Percentiles rank a stretch among this genome's conserved stretches.
Evolutionary conservation across 805 yeast species (phyloP).

Genomic region (Spathaspora boniae): DNA sequence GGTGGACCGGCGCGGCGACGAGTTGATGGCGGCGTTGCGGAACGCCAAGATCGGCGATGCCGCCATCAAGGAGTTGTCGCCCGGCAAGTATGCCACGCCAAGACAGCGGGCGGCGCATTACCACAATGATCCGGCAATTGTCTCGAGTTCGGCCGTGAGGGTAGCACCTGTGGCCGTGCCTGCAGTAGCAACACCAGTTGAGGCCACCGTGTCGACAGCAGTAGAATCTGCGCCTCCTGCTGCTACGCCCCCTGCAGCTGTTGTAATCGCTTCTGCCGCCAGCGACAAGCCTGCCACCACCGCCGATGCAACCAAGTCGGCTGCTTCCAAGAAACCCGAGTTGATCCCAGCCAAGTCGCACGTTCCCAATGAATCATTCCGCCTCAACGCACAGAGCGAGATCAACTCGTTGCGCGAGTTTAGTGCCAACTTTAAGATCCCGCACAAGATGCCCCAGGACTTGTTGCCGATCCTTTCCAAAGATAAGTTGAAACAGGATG

Average conservation of each 20-base stretch:
- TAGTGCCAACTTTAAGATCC: constrained; percentile 76
- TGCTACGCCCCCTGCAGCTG: constrained; percentile 1
- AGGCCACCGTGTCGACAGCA: neutral
- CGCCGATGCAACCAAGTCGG: constrained; percentile 3
- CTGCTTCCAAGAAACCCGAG: constrained; percentile 19
- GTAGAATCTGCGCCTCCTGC: constrained; percentile 2
- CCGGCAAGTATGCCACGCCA: constrained; percentile 53
- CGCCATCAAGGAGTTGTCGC: constrained; percentile 2
- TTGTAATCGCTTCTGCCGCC: neutral
- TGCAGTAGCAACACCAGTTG: neutral
- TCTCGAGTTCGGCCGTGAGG: constrained; percentile 47
- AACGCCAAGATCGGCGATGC: constrained; percentile 21
- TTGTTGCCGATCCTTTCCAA: constrained; percentile 67
- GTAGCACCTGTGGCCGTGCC: constrained; percentile 9
- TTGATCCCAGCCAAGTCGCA: constrained; percentile 33
- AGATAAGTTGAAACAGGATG: constrained; percentile 62
- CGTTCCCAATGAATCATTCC: constrained; percentile 32
- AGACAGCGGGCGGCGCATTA: constrained; percentile 49
- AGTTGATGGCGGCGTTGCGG: constrained; percentile 46
- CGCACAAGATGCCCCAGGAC: constrained; percentile 57
- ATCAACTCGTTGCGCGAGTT: constrained; percentile 71
- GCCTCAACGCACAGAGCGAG: constrained; percentile 55
- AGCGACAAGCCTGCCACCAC: constrained; percentile 6
- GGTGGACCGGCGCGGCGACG: constrained; percentile 62
- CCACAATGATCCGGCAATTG: constrained; percentile 65